These are phyloP conservation scores for Cucumis melo DNA, from an alignment of 306 rosid genomes.

Conservation along the genomic window DNA sequence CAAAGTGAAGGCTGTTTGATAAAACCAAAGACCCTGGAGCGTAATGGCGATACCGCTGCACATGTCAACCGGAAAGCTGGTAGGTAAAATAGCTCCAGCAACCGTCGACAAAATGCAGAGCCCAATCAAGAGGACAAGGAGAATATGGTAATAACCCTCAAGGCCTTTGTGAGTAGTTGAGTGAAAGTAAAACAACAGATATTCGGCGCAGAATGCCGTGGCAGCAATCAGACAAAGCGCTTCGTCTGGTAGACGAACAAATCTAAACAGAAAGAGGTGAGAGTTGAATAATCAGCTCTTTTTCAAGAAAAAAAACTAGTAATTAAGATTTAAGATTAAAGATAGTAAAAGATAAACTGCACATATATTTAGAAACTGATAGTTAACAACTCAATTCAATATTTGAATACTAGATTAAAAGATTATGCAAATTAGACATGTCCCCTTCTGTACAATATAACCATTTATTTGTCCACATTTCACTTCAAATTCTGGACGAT, in stretches of 20 bases:
- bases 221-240: conserved; percentile 67
- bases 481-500: neutral
- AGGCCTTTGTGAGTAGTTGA: conserved; percentile 88
- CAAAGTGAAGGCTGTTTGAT: conserved; percentile 91
- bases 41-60: conserved; percentile 59
- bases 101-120: conserved; percentile 54
- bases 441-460: neutral
- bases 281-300: neutral
- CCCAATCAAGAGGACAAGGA: conserved; percentile 64
- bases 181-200: conserved; percentile 84
- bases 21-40: conserved; percentile 97
- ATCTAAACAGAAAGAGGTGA: conserved; percentile 18
- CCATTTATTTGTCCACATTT: neutral
- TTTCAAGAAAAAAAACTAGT: neutral
- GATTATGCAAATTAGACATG: neutral
- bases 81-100: conserved; percentile 61
- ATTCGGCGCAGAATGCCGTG: conserved; percentile 75
- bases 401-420: neutral
- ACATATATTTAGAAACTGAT: neutral
- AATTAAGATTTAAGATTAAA: neutral
- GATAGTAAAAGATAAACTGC: neutral
- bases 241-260: conserved; percentile 63
- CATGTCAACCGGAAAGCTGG: conserved; percentile 67
- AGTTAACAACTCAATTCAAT: neutral
- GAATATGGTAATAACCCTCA: conserved; percentile 79